Base-by-base conservation (phyloP, 2,329 filamentous ascomycete genomes). In the Fonsecaea monophora region DNA sequence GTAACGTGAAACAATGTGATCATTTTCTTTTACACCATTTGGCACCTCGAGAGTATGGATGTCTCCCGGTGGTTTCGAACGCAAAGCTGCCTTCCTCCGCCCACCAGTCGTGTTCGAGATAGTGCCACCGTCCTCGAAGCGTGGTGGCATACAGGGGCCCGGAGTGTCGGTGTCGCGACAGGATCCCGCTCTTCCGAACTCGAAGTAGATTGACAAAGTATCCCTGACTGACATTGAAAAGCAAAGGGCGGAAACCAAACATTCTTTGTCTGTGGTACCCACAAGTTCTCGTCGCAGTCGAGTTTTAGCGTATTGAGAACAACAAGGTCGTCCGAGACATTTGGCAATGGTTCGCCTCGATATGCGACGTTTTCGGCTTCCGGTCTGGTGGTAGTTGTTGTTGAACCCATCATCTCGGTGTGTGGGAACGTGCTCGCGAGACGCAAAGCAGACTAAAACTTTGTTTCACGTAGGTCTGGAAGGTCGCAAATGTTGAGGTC, bases 41-140 rank as follows among this genome's bases (percentile, higher is more conserved):
- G 77, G 75, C 0, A 78, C 77, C 57, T 77, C 74, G 7, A 78
- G 67, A 3, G 76, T 78, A 55, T 79, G 76, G 34, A 78, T 78
- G 53, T 79, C 75, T 1, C 76, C 76, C 0, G 73, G 75, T 0
- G 77, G 77, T n/a, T 70, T 78, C 77, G 58, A 74, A 79, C 0
- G 75, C 74, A 65, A 78, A 76, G 2, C 77, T 73, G 4, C 77
- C 77, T 58, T 78, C 75, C 1, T 70, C 73, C 0, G 77, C 77
- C 77, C 76, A 78, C 76, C 77, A 78, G 0, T 71, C 69, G 50
- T 79, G 76, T 64, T 79, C 77, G 2, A 79, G 73, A 53, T 79
- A 78, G 60, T 78, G 77, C 77, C 76, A 78, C 21, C 74, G 70
- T 1, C 76, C 77, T 21, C 70, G 65, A 2, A 78, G 71, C 2